These are phyloP conservation scores for Cryptosporidium viatorum DNA, from an alignment of 169 alveolate species.

Conservation along the genomic window DNA sequence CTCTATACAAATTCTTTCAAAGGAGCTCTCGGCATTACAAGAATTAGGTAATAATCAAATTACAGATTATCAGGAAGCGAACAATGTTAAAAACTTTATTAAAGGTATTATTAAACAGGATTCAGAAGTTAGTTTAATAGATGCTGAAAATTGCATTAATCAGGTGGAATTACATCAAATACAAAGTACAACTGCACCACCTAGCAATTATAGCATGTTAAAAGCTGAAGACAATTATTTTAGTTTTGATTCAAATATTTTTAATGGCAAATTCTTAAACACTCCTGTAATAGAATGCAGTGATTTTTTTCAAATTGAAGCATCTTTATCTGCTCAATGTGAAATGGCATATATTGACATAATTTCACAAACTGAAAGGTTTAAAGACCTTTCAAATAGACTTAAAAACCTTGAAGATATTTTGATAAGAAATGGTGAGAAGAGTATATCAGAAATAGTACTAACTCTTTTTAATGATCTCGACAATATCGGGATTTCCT, in stretches of 20 bases:
- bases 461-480: neutral
- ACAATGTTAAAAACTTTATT: neutral
- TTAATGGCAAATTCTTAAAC: neutral
- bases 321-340: constrained; percentile 69
- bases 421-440: constrained; percentile 19
- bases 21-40: constrained; percentile 34
- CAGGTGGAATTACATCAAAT: constrained; percentile 20
- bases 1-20: constrained; percentile 5
- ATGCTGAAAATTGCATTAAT: neutral
- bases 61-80: neutral
- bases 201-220: constrained; percentile 26
- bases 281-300: neutral
- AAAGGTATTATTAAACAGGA: neutral
- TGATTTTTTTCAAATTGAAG: constrained; percentile 22
- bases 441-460: constrained; percentile 33
- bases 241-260: neutral
- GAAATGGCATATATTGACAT: constrained; percentile 73
- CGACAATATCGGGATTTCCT: constrained; percentile 22
- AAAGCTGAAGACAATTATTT: neutral
- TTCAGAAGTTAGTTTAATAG: neutral
- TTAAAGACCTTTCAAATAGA: constrained; percentile 2
- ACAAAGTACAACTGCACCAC: constrained; percentile 63
- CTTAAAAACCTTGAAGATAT: constrained; percentile 27
- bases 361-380: constrained; percentile 54
- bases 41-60: constrained; percentile 14